These are phyloP conservation scores for Lactifluus subvellereus DNA, from an alignment of 768 basidiomycete species.

Conservation along the genomic window DNA sequence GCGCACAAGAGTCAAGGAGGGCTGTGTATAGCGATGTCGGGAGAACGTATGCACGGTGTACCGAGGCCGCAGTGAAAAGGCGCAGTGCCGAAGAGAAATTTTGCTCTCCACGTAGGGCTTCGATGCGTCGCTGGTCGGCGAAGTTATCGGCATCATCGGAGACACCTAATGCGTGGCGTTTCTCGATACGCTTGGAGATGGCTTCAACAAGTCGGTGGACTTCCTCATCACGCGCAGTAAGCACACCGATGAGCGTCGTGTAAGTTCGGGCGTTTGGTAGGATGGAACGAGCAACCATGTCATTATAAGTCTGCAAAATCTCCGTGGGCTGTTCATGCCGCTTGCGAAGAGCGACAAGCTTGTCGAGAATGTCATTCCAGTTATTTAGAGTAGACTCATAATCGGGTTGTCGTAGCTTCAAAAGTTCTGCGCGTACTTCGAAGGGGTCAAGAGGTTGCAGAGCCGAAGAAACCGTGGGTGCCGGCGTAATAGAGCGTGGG, in stretches of 20 bases:
- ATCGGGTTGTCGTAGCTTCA: slow-evolving; percentile 21
- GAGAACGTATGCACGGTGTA: slow-evolving; percentile 34
- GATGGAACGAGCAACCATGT: slow-evolving; percentile 57
- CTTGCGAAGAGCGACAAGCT: slow-evolving; percentile 42
- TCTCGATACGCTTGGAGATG: slow-evolving; percentile 33
- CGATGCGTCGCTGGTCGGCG: slow-evolving; percentile 37
- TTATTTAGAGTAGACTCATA: slow-evolving; percentile 39
- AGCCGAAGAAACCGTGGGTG: background rate
- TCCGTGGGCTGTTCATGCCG: slow-evolving; percentile 49
- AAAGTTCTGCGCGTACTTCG: slow-evolving; percentile 34
- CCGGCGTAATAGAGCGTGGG: background rate
- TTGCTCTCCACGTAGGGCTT: slow-evolving; percentile 50
- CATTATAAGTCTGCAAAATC: slow-evolving; percentile 64
- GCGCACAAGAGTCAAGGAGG: slow-evolving; percentile 59
- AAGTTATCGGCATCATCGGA: slow-evolving; percentile 30
- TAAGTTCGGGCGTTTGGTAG: slow-evolving; percentile 63
- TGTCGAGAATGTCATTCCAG: slow-evolving; percentile 59
- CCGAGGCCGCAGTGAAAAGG: slow-evolving; percentile 58
- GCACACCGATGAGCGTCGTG: slow-evolving; percentile 49
- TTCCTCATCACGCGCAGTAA: slow-evolving; percentile 65
- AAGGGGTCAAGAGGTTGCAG: background rate
- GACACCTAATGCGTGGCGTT: slow-evolving; percentile 35
- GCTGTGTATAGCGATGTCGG: slow-evolving; percentile 40
- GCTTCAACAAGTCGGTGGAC: slow-evolving; percentile 39
- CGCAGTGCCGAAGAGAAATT: slow-evolving; percentile 67